Evolutionary conservation across 1,284 basidiomycete species (phyloP), one percentile per base, ranked within the genome.

Genomic region (Macrocystidia cucumis): DNA sequence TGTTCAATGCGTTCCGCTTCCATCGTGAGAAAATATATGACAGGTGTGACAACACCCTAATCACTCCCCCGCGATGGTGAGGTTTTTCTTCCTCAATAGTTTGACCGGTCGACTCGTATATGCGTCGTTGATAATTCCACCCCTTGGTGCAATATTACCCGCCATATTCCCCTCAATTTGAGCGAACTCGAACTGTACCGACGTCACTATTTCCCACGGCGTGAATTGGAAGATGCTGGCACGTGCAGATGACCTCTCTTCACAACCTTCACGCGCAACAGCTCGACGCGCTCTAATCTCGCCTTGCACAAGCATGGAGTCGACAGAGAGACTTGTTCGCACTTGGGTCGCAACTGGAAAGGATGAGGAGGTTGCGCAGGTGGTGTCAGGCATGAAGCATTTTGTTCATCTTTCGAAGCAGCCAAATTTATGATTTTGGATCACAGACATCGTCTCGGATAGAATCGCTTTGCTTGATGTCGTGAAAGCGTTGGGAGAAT

Each of bases 401-500:
- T 22, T 41, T 32, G 41, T 29, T 39, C 24, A 34, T 37, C 29
- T 40, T 38, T 37, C 29, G 34, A 17, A 31, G 25, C 35, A 8
- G 13, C 26, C 12, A 28, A 30, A 31, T 36, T 21, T 29, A 40
- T 36, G 45, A 41, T 42, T 32, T 18, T 40, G 38, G 23, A 38
- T 32, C 38, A 35, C 57, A 91, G 90, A 77, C 48, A 73, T 92
- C 44, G 71, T 74, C 14, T 62, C 59, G 39, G 77, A 77, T 19
- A 55, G 63, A 11, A 59, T 72, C 17, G 72, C 76, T n/a, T 63
- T 97, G 4, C 65, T 96, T 2, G 71, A 81, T 39, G 62, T 98
- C n/a, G 90, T 98, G 9, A 89, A 88, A 50, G 78, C 79, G 13
- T 69, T 96, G 0, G 90, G 89, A 21, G 82, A 88, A 46, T 91